Evolutionary conservation across 805 yeast species (phyloP).

Genomic region (Scheffersomyces coipomensis): DNA sequence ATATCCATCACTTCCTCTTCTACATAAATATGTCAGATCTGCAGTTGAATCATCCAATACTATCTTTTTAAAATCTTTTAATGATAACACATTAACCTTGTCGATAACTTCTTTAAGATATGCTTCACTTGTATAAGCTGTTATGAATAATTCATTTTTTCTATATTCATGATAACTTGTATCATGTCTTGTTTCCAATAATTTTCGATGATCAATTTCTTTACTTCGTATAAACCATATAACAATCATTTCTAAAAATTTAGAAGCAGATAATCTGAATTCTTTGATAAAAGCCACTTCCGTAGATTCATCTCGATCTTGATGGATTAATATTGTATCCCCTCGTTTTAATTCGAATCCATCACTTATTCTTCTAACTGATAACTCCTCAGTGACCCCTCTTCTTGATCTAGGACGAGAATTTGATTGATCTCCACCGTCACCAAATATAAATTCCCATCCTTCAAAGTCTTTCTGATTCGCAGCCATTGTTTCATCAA

Average conservation of each 20-base stretch:
- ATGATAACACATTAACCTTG: conserved; percentile 44
- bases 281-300: conserved; percentile 52
- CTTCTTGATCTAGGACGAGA: conserved; percentile 14
- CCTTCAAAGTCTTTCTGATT: conserved; percentile 18
- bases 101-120: conserved; percentile 41
- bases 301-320: conserved; percentile 24
- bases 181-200: background rate
- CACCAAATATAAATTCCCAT: conserved; percentile 29
- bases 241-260: conserved; percentile 47
- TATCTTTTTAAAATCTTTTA: conserved; percentile 26
- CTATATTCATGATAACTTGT: too few relatives aligned
- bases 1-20: conserved; percentile 39
- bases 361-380: conserved; percentile 39
- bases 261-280: conserved; percentile 48
- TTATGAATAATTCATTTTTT: conserved; percentile 53
- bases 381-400: conserved; percentile 17
- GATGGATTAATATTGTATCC: conserved; percentile 45
- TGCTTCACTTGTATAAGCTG: conserved; percentile 49
- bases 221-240: conserved; percentile 43
- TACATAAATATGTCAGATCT: conserved; percentile 35
- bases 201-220: conserved; percentile 30
- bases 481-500: conserved; percentile 13
- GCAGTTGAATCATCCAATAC: conserved; percentile 33
- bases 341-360: conserved; percentile 52
- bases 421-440: conserved; percentile 3